phyloP scores from a whole-genome alignment of 768 basidiomycete genomes.

The Saitozyma podzolica region DNA sequence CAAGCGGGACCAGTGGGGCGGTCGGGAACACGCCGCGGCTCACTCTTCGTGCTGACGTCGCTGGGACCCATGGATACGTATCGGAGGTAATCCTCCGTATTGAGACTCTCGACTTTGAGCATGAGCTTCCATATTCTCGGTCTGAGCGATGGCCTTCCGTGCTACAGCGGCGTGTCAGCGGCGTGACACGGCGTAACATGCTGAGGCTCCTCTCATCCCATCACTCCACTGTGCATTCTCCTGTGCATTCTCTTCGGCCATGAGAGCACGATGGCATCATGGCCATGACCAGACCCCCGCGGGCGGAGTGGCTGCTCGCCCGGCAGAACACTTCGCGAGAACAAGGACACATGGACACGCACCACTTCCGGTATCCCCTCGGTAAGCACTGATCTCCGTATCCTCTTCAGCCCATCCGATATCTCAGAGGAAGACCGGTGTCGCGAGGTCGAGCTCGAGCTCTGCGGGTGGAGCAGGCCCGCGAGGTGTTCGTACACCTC shows the following conservation, averaged over 20 bases:
- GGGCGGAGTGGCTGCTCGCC: conserved; percentile 15
- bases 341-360: conserved; percentile 49
- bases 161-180: neutral
- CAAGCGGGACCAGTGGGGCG: neutral
- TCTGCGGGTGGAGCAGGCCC: conserved; percentile 17
- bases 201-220: too few relatives aligned
- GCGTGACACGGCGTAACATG: neutral
- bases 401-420: conserved; percentile 80
- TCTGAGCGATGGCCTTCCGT: conserved; percentile 29
- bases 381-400: conserved; percentile 81
- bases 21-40: conserved; percentile 7
- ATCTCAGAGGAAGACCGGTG: conserved; percentile 56
- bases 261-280: too few relatives aligned
- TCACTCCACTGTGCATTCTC: too few relatives aligned
- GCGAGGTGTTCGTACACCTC: conserved; percentile 28
- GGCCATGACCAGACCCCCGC: neutral
- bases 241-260: too few relatives aligned
- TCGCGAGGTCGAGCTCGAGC: conserved; percentile 8
- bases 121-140: conserved; percentile 84
- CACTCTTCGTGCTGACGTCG: conserved; percentile 52
- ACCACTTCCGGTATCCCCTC: conserved; percentile 82
- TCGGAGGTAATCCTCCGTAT: conserved; percentile 60
- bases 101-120: conserved; percentile 73
- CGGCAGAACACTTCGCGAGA: neutral
- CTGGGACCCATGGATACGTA: conserved; percentile 48